Evolutionary conservation across 228 moss, liverwort and hornwort genomes (phyloP).

Genomic region (Sphagnum fallax): DNA sequence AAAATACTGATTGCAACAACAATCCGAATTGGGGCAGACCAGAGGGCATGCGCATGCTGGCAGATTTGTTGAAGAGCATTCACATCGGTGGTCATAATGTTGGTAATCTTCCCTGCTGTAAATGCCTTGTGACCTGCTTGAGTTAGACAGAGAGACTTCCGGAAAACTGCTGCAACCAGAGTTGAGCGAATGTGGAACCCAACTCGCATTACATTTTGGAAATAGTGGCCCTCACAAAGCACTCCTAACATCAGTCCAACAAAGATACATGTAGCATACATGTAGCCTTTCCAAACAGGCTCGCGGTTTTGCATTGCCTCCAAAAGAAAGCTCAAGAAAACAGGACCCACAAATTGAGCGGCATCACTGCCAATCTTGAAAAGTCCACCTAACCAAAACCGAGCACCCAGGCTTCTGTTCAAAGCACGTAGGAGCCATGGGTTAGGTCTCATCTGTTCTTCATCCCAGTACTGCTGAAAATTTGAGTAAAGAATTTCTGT

Average conservation of each 20-base stretch:
- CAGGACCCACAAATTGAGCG: conserved; percentile 60
- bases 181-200: conserved; percentile 63
- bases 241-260: conserved; percentile 47
- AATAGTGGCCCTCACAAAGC: conserved; percentile 66
- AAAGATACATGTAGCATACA: conserved; percentile 47
- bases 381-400: conserved; percentile 30
- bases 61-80: conserved; percentile 56
- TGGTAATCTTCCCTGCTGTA: conserved; percentile 66
- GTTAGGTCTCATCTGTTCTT: conserved; percentile 24
- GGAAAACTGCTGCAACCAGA: conserved; percentile 60
- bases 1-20: conserved; percentile 49
- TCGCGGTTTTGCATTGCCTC: conserved; percentile 68
- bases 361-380: conserved; percentile 60
- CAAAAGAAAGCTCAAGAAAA: conserved; percentile 38
- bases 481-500: conserved; percentile 45
- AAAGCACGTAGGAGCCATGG: conserved; percentile 53
- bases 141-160: conserved; percentile 63
- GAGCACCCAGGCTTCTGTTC: conserved; percentile 17
- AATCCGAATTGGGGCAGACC: conserved; percentile 65
- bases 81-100: conserved; percentile 76
- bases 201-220: conserved; percentile 64
- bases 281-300: conserved; percentile 36
- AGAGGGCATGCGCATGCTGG: conserved; percentile 69
- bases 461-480: conserved; percentile 52
- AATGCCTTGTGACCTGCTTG: conserved; percentile 57